Evolutionary conservation across 345 rosid species (phyloP), one percentile per base, ranked within the genome.

Genomic region (Salix purpurea): DNA sequence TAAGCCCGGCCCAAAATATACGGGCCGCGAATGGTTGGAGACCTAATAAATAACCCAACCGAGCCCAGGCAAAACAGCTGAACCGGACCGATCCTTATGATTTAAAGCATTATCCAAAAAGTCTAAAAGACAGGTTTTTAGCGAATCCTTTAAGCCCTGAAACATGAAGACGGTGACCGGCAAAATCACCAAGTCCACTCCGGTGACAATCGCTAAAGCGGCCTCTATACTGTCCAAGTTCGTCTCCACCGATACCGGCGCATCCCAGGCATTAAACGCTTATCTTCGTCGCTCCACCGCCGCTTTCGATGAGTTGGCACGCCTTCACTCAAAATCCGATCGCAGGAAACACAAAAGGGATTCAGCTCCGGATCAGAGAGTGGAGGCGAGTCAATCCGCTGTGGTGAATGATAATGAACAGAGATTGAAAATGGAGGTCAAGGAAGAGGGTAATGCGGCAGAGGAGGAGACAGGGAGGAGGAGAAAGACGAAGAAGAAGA

Each of bases 131-230:
- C 4, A 58, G 62, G 26, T 23, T 58, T 58, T n/a, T n/a, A 9
- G 28, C 28, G 3, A n/a, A 58, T 58, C 62, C 26, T 58, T n/a
- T 9, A 9, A 58, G 10, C 62, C 62, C 62, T 58, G n/a, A 58
- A 58, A n/a, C 11, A 68, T 68, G 71, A 68, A 68, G 19, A 68
- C 71, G 23, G 44, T 68, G 50, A 19, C 71, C 16, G 71, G 71
- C 28, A n/a, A 40, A 13, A 68, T 68, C 54, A n/a, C 24, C 3
- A 3, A 10, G 1, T 68, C 71, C 13, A 23, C 71, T 40, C 71
- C 71, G 52, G 71, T 39, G 50, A 8, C 71, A 42, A 40, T 68
- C 54, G 13, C 50, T 30, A 39, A 68, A 40, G 71, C 71, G 4
- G 71, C 71, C 28, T 37, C 71, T 68, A 36, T 68, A 13, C 48